Evolutionary conservation across 2,329 filamentous ascomycete species (phyloP).

Genomic region (Leptographium wingfieldii): DNA sequence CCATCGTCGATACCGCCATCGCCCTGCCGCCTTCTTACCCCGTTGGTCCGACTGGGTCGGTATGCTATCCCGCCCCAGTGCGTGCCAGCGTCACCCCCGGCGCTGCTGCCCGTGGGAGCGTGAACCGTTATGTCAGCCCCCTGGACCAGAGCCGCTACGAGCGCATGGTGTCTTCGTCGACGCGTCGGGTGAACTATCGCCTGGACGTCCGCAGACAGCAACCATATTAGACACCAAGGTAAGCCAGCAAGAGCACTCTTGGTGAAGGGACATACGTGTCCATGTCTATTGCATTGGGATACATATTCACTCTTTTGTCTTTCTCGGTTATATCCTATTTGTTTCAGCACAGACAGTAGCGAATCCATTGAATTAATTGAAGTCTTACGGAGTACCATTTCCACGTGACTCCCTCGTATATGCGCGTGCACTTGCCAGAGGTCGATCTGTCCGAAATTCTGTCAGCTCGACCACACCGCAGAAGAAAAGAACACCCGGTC

Average conservation of each 20-base stretch:
- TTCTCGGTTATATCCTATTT: no score
- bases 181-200: background rate
- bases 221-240: background rate
- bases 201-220: background rate
- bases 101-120: background rate
- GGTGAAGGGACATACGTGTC: no score
- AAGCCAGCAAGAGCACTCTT: background rate
- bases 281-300: no score
- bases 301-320: no score
- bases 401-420: background rate
- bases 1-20: background rate
- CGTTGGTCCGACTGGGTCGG: background rate
- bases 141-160: background rate
- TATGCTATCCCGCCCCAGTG: background rate
- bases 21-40: background rate
- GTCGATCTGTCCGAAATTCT: no score
- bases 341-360: no score
- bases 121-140: background rate
- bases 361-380: no score
- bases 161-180: background rate
- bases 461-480: no score
- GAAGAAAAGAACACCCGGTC: background rate
- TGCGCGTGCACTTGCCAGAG: no score
- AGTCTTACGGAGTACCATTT: no score
- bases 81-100: background rate